Conservation (phyloP, 257 asterid species). For the Echium plantagineum region DNA sequence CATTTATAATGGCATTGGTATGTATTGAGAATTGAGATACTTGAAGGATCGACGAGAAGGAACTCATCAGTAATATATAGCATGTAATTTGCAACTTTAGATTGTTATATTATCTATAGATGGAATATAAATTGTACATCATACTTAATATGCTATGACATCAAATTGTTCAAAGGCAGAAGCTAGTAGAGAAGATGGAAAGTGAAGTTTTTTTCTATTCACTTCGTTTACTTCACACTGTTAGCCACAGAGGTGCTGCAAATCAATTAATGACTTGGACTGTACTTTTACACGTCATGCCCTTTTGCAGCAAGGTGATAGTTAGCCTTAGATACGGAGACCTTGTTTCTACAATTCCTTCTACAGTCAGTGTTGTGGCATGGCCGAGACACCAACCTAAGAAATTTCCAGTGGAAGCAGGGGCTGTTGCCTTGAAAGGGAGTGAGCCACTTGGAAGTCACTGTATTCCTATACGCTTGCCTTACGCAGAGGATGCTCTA, state of each 20-base stretch:
- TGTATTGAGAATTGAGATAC: too few species aligned
- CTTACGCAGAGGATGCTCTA: conserved; percentile 73
- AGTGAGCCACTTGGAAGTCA: conserved; percentile 22
- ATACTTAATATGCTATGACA: too few species aligned
- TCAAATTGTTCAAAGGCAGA: too few species aligned
- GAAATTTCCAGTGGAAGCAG: conserved; percentile 22
- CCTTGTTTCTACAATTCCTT: conserved; percentile 67
- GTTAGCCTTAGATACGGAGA: conserved; percentile 74
- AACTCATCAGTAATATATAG: too few species aligned
- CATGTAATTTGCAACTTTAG: too few species aligned
- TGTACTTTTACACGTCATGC: not conserved
- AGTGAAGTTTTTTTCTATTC: too few species aligned
- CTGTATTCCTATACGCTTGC: conserved; percentile 51
- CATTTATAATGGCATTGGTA: too few species aligned
- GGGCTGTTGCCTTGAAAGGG: conserved; percentile 29
- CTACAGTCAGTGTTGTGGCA: conserved; percentile 66
- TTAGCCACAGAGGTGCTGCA: not conserved
- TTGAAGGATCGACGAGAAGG: too few species aligned
- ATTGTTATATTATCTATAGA: too few species aligned
- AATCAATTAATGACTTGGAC: not conserved
- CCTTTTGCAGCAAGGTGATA: conserved; percentile 62
- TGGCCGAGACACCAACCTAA: conserved; percentile 59
- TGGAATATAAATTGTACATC: too few species aligned
- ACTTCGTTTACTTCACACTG: not conserved
- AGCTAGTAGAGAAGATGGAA: too few species aligned